Base-by-base conservation (phyloP, 108 stramenopile species). In the Cyclotella baltica region DNA sequence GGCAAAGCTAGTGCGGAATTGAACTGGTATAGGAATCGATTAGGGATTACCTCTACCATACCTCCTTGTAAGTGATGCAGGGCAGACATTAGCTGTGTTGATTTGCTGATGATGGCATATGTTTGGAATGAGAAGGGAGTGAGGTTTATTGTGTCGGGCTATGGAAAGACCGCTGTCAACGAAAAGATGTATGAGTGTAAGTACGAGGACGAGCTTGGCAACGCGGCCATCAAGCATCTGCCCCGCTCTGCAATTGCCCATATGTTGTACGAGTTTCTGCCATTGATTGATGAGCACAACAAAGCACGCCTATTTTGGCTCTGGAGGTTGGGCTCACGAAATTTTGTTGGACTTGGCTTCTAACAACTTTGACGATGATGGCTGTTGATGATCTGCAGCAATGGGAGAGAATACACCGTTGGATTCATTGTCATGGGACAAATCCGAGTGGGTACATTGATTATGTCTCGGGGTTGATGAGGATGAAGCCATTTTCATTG, bases 231-330 rank as follows among this genome's bases (percentile, higher is more conserved):
- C 15, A 72, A 29, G 27, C 43, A 64, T 9, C n/a, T 62, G 1
- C 50, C 70, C 23, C 56, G 62, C 20, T 50, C 63, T 27, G 20
- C 27, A 15, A 22, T 53, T n/a, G 36, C 55, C 1, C 62, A 68
- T n/a, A 31, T 64, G 8, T 46, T 69, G 6, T 78, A 50, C 31
- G 22, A 64, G 8, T 34, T 35, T 34, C 23, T 15, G 22, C 55
- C 55, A 20, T 30, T 53, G 35, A 72, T 78, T 40, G 38, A 64
- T 35, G 23, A 69, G n/a, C 77, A 72, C 70, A 78, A 78, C 62
- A 68, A 72, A 19, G n/a, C 13, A 4, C 77, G 62, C 15, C 77
- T 36, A 61, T 29, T 23, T 58, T 78, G 13, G 33, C 35, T 27
- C 36, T 72, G 23, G 59, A 33, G 59, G 23, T 23, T 4, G 25